Base-by-base conservation (phyloP, 768 basidiomycete species). In the Serendipita vermifera region DNA sequence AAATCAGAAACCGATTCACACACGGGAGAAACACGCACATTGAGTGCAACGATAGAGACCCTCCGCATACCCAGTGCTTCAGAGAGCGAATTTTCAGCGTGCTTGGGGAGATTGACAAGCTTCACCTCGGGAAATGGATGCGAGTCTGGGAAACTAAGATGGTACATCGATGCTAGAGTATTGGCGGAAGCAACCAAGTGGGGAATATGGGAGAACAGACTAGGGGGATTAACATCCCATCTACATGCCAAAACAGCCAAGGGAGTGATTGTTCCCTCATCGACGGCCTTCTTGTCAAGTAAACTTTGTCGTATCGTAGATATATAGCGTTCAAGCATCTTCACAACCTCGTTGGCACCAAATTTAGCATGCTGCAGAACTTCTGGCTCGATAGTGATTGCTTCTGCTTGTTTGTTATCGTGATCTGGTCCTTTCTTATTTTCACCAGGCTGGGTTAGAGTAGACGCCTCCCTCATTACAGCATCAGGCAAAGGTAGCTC, bases 311-410 rank as follows among this genome's bases (percentile, higher is more conserved):
- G 53, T 60, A 54, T 61, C 6, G 66, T 56, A 58, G 62, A 58
- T 65, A 77, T 69, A 62, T 85, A 79, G 1, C 46, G 60, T 66
- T 93, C 89, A 11, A 93, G 72, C 27, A 73, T 71, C 65, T 78
- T 82, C 0, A 88, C 88, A 13, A 91, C 84, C 62, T 79, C 72
- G 62, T 91, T 92, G 59, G 91, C 82, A n/a, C 89, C 89, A 43
- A 82, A 64, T 7, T 72, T 65, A 32, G 83, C 58, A 64, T 82
- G 77, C 7, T 69, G 60, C 20, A 79, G 65, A 31, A 82, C 64
- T 3, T 60, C 35, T 2, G 80, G 80, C 7, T 58, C 46, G 33
- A 31, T 54, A 20, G 27, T 38, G 15, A 31, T 54, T 43, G 55
- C 57, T 29, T 57, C 24, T 60, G 63, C 65, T 61, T 55, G 46